Evolutionary conservation across 352 stramenopile species (phyloP).

Genomic region (Saprolegnia parasitica): DNA sequence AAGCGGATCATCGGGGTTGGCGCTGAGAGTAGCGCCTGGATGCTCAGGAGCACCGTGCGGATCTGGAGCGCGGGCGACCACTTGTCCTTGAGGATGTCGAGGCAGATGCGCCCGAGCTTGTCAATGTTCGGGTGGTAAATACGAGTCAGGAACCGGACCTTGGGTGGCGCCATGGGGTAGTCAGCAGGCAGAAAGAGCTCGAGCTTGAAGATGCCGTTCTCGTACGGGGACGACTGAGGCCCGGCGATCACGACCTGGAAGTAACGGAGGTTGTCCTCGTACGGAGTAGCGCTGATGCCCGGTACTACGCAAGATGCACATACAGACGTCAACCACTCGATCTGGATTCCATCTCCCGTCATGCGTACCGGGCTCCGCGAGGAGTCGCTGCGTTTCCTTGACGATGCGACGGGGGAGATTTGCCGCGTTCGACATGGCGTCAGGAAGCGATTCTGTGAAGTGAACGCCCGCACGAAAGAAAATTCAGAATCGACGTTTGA

Average conservation of each 20-base stretch:
- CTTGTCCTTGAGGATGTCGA: conserved; percentile 99
- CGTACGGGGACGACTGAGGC: conserved; percentile 94
- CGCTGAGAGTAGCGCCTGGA: conserved; percentile 94
- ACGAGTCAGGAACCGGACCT: conserved; percentile 96
- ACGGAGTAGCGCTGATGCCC: conserved; percentile 95
- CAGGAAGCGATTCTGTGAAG: background rate
- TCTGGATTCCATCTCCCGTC: conserved; percentile 1
- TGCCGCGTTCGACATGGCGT: conserved; percentile 17
- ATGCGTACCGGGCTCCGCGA: conserved; percentile 84
- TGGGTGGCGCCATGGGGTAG: conserved; percentile 97
- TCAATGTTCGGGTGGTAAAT: conserved; percentile 99
- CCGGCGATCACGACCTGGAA: conserved; percentile 97
- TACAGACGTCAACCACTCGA: background rate
- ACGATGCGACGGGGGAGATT: conserved; percentile 63
- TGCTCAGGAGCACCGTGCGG: conserved; percentile 95
- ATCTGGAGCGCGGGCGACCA: conserved; percentile 99
- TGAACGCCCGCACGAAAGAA: conserved; percentile 1
- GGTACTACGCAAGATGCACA: conserved; percentile 54
- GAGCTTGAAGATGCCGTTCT: conserved; percentile 93
- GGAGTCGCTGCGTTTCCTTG: conserved; percentile 93
- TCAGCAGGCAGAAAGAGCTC: conserved; percentile 97
- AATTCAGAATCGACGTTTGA: background rate
- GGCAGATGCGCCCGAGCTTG: conserved; percentile 96
- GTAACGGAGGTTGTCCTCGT: conserved; percentile 97
- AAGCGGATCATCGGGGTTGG: conserved; percentile 96